Percentiles rank a stretch among this genome's conserved stretches.
These are phyloP conservation scores for Candida vaughaniae DNA, from an alignment of 805 yeast species.

Conservation along the genomic window DNA sequence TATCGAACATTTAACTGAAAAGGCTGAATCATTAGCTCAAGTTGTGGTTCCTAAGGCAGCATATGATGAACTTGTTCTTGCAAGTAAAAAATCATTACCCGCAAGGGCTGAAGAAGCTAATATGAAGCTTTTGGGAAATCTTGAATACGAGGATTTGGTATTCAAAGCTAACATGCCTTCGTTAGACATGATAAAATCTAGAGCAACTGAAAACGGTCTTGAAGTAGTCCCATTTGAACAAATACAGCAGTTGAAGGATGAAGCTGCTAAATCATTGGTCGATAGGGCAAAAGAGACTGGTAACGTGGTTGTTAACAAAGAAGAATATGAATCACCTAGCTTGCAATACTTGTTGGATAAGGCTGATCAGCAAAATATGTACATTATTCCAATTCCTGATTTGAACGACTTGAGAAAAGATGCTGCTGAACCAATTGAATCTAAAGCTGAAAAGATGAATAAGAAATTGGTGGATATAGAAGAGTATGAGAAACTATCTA, in stretches of 20 bases:
- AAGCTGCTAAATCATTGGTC: constrained; percentile 13
- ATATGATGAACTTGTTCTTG: constrained; percentile 3
- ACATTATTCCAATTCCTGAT: constrained; percentile 13
- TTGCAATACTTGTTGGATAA: constrained; percentile 13
- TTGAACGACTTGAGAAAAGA: constrained; percentile 7
- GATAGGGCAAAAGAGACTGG: constrained; percentile 20
- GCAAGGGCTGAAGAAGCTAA: constrained; percentile 22
- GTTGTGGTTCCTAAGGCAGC: constrained; percentile 12
- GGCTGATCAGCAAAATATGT: constrained; percentile 11
- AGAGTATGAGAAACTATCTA: constrained; percentile 9
- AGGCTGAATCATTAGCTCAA: constrained; percentile 15
- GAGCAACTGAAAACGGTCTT: constrained; percentile 29
- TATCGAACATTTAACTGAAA: constrained; percentile 24
- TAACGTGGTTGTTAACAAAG: constrained; percentile 14
- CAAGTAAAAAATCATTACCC: constrained; percentile 19
- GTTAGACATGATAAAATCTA: constrained; percentile 22
- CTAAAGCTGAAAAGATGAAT: constrained; percentile 14
- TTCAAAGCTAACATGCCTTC: constrained; percentile 28
- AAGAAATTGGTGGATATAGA: constrained; percentile 16
- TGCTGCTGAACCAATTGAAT: constrained; percentile 17
- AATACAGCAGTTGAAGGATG: constrained; percentile 13
- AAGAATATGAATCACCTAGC: constrained; percentile 18
- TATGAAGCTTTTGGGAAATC: constrained; percentile 14
- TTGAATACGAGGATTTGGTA: constrained; percentile 31
- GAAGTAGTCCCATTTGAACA: constrained; percentile 27